Evolutionary conservation across 805 yeast genomes (phyloP), one percentile per base, ranked within the genome.

Genomic region (Clavispora carvajalis): DNA sequence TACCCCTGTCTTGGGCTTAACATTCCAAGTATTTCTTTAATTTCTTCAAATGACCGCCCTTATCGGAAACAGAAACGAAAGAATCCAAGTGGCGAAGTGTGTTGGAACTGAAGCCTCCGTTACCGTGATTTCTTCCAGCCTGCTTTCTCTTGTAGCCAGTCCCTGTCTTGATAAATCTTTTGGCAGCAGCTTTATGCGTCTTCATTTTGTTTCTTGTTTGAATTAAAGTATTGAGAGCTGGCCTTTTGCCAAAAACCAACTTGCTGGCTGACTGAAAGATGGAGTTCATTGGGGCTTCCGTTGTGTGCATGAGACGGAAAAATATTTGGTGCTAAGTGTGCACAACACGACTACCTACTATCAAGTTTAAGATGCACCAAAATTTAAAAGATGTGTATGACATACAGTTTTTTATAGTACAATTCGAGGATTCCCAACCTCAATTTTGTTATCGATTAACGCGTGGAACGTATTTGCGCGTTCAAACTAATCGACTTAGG

Each of bases 51-150:
- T 83, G 88, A 18, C 76, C 71, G 7, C 75, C 77, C 50, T 53
- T 69, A 47, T 60, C 60, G 22, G 64, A 71, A 29, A 80, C 86
- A 51, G 64, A 58, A 7, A 72, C 77, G 50, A 73, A 82, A 22
- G 79, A 83, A 49, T 79, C 76, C 62, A 83, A 70, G 52, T 73
- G 73, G 45, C 77, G 68, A 54, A 84, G 63, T 19, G 76, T 70
- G 38, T 80, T 72, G 30, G 76, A 67, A 23, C 89, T 74, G 83
- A 93, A 90, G 17, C 95, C 90, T 1, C 89, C 86, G 56, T 90
- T 90, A 37, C 97, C 96, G 60, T 90, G 97, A 50, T 85, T 84
- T 67, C 95, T 78, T 9, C 96, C 95, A 16, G 95, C 84, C 52
- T 80, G 70, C 46, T 67, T 68, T 53, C 74, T 62, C 53, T 67